Percentiles rank a stretch among this genome's conserved stretches.
These are phyloP conservation scores for Strigomonas galati DNA, from an alignment of 208 protist species.

Conservation along the genomic window DNA sequence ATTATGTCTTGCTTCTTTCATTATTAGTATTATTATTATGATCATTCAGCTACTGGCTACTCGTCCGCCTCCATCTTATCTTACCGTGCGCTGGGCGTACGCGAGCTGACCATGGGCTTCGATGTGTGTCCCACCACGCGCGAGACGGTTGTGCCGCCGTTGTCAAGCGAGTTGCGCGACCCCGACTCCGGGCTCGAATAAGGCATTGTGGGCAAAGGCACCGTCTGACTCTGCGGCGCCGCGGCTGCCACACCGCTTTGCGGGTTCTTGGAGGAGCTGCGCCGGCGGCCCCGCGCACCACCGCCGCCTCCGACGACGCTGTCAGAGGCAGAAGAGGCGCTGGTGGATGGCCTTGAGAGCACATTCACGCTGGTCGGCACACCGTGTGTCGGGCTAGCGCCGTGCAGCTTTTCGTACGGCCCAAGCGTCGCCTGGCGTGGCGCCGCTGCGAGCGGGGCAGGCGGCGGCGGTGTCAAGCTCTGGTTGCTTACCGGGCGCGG, in stretches of 20 bases:
- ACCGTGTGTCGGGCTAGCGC: constrained; percentile 5
- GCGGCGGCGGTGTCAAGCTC: constrained; percentile 1
- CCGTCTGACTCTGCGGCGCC: neutral
- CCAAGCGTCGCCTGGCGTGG: constrained; percentile 13
- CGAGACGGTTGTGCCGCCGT: constrained; percentile 14
- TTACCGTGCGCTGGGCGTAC: neutral
- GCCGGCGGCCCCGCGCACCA: too few species aligned
- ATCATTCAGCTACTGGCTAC: neutral
- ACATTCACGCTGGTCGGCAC: neutral
- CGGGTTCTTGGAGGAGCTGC: neutral
- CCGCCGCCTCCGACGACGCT: neutral
- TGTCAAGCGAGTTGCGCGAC: neutral
- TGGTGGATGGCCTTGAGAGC: neutral
- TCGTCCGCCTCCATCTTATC: neutral
- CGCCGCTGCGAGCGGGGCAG: constrained; percentile 1
- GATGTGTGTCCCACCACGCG: constrained; percentile 67
- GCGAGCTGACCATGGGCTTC: constrained; percentile 48
- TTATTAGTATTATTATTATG: constrained; percentile 15
- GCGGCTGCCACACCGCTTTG: neutral
- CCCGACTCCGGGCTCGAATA: neutral
- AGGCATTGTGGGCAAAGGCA: constrained; percentile 1
- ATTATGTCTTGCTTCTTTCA: neutral
- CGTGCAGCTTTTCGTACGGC: constrained; percentile 55
- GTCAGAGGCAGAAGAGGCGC: neutral
- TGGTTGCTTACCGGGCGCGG: constrained; percentile 11